A percentile compares a stretch with the other conserved stretches of the same genome.
Evolutionary conservation across 768 basidiomycete genomes (phyloP).

Genomic region (Mycena belliarum): DNA sequence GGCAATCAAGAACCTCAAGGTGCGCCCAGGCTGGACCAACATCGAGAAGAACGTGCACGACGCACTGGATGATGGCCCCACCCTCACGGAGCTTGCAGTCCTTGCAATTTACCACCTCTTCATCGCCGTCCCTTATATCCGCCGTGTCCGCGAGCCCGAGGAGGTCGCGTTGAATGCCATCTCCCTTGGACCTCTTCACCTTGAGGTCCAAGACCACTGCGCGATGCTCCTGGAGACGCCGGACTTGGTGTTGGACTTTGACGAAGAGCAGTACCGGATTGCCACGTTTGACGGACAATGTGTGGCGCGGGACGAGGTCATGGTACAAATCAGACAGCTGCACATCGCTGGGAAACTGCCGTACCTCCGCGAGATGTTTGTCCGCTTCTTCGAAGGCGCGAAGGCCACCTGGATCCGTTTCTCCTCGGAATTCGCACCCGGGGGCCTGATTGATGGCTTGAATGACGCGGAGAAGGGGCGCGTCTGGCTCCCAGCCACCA

Average conservation of each 20-base stretch:
- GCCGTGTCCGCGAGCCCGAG: conserved; percentile 9
- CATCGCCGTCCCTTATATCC: conserved; percentile 24
- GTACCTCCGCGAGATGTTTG: conserved; percentile 5
- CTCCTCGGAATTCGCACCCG: conserved; percentile 16
- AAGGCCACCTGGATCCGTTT: conserved; percentile 15
- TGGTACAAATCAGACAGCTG: conserved; percentile 1
- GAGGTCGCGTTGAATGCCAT: conserved; percentile 12
- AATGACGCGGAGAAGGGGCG: not conserved
- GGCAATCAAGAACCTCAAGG: not conserved
- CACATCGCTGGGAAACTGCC: conserved; percentile 3
- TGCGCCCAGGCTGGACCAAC: not conserved
- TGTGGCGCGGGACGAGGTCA: conserved; percentile 5
- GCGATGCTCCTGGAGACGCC: conserved; percentile 17
- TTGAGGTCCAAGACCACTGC: conserved; percentile 9
- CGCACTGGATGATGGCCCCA: conserved; percentile 22
- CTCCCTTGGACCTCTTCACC: conserved; percentile 22
- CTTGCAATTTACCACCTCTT: conserved; percentile 17
- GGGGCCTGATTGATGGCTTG: conserved; percentile 15
- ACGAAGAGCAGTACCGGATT: not conserved
- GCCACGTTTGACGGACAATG: conserved; percentile 8
- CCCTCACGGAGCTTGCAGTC: conserved; percentile 23
- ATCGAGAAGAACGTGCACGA: conserved; percentile 20
- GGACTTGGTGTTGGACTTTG: conserved; percentile 14
- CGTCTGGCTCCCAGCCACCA: conserved; percentile 16
- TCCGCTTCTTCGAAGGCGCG: conserved; percentile 19